phyloP scores from a whole-genome alignment of 371 early-diverging fungal genomes.

The Dichotomocladium elegans region DNA sequence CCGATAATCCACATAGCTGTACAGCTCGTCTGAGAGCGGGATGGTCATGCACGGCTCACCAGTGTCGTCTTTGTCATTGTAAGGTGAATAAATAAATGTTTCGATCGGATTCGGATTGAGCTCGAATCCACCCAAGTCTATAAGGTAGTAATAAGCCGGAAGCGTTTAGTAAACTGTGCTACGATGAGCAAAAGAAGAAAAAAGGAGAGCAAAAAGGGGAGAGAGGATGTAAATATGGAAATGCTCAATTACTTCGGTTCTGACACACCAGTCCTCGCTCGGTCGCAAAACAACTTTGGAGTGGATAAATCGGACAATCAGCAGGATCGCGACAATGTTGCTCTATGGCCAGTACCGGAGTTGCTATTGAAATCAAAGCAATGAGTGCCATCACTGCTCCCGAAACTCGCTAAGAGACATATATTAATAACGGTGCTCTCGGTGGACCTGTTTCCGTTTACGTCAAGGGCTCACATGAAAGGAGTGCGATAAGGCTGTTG shows the following conservation, averaged over 20 bases:
- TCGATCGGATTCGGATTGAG: slow-evolving; percentile 31
- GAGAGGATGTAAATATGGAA: no score
- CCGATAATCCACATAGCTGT: slow-evolving; percentile 37
- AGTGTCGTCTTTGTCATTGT: slow-evolving; percentile 27
- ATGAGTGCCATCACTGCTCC: background rate
- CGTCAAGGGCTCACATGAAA: no score
- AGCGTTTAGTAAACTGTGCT: background rate
- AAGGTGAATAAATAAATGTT: slow-evolving; percentile 30
- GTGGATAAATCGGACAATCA: slow-evolving; percentile 41
- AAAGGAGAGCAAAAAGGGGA: background rate
- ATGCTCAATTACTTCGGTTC: slow-evolving; percentile 27
- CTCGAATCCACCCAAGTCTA: slow-evolving; percentile 34
- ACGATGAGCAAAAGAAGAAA: background rate
- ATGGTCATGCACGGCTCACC: slow-evolving; percentile 37
- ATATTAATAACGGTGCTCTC: no score
- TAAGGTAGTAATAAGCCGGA: no score
- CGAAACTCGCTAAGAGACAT: background rate
- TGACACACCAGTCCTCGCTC: slow-evolving; percentile 35
- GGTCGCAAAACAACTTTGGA: slow-evolving; percentile 43
- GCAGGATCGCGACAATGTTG: slow-evolving; percentile 38
- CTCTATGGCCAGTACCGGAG: slow-evolving; percentile 1
- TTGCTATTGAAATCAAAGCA: background rate
- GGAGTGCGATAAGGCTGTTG: no score
- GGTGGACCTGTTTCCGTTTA: no score
- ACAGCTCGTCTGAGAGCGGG: slow-evolving; percentile 37